A percentile compares a stretch with the other conserved stretches of the same genome.
Evolutionary conservation across 345 rosid genomes (phyloP).

Genomic region (rapeseed (Brassica napus)): DNA sequence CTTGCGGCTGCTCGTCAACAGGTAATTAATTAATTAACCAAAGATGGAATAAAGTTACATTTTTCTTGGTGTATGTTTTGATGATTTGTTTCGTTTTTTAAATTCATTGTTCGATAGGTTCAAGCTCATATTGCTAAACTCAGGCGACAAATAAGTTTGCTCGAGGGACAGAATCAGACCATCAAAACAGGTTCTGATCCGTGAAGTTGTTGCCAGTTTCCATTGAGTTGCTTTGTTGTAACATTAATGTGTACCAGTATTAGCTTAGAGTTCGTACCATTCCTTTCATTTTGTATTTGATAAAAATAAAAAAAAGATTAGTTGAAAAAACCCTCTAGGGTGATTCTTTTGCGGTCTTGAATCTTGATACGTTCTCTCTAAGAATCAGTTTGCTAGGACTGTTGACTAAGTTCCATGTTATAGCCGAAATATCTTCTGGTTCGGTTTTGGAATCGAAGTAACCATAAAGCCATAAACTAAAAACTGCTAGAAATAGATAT

Average conservation of each 20-base stretch:
- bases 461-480: too few species aligned
- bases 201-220: slow-evolving; percentile 33
- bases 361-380: not conserved
- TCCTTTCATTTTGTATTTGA: not conserved
- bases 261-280: not conserved
- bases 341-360: not conserved
- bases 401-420: not conserved
- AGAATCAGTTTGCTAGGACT: not conserved
- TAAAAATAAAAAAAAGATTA: not conserved
- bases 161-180: slow-evolving; percentile 71
- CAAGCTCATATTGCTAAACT: slow-evolving; percentile 75
- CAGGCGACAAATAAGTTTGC: slow-evolving; percentile 58
- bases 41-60: not conserved
- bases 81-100: not conserved
- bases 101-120: slow-evolving; percentile 47
- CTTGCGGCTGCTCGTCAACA: slow-evolving; percentile 77
- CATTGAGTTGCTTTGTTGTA: slow-evolving; percentile 18
- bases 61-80: slow-evolving; percentile 1
- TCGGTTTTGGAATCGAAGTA: too few species aligned
- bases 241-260: slow-evolving; percentile 8
- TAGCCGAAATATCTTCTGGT: too few species aligned
- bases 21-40: slow-evolving; percentile 36
- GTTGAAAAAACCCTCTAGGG: not conserved
- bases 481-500: too few species aligned
- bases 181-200: slow-evolving; percentile 57